Percentiles rank a stretch among this genome's conserved stretches.
phyloP scores from a whole-genome alignment of 106 monocot genomes.

The Dactylorhiza incarnata region DNA sequence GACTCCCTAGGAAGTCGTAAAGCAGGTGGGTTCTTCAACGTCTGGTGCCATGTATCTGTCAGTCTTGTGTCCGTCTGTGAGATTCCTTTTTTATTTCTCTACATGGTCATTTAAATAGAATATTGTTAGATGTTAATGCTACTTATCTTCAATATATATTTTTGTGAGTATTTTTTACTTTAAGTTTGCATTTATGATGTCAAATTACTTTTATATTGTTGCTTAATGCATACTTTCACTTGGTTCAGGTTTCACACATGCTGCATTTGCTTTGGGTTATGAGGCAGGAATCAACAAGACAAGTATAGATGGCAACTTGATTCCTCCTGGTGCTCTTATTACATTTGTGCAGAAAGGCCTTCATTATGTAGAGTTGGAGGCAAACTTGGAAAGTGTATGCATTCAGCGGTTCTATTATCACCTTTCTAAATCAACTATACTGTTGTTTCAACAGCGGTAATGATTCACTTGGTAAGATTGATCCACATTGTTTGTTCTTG shows the following conservation, averaged over 20 bases:
- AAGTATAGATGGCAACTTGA: constrained; percentile 67
- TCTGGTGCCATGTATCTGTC: not conserved
- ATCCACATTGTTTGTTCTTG: constrained; percentile 8
- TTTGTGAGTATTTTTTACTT: not conserved
- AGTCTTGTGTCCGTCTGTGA: not conserved
- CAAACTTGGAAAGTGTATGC: constrained; percentile 63
- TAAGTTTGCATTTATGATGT: not conserved
- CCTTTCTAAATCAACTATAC: not conserved
- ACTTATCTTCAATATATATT: not conserved
- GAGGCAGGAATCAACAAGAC: constrained; percentile 85
- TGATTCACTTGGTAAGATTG: not conserved
- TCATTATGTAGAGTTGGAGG: constrained; percentile 93
- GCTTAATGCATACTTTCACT: constrained; percentile 9
- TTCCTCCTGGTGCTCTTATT: constrained; percentile 90
- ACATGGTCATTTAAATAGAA: no score
- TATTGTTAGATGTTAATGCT: not conserved
- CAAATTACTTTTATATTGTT: not conserved
- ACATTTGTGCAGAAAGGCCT: constrained; percentile 95
- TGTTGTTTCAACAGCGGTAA: not conserved
- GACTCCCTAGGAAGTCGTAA: not conserved
- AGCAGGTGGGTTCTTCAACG: not conserved
- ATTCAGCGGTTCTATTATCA: not conserved
- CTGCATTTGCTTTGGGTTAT: constrained; percentile 94
- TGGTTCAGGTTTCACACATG: constrained; percentile 80
- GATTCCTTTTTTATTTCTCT: no score